A percentile compares a stretch with the other conserved stretches of the same genome.
Conservation (phyloP, 2,329 filamentous ascomycete species). For the Diaporthe amygdali region DNA sequence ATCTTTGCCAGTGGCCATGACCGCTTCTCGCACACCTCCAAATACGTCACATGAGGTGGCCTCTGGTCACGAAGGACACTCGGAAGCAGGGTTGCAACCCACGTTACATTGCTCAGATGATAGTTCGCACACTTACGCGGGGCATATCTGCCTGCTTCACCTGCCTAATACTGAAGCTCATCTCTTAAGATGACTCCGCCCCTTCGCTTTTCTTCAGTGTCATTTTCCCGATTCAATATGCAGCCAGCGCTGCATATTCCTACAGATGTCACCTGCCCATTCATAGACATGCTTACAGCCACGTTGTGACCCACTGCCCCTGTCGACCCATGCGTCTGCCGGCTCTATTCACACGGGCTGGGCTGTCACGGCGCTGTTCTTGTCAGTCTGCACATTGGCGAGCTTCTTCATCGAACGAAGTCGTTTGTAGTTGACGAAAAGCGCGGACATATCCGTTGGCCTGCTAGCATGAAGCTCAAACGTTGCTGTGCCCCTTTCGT, state of each 20-base stretch:
- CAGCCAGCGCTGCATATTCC: neutral
- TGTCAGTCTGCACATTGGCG: neutral
- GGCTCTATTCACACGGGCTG: neutral
- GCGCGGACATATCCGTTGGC: no score
- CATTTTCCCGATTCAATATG: neutral
- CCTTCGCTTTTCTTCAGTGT: neutral
- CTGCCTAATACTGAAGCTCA: neutral
- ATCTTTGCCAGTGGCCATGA: neutral
- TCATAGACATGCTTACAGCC: neutral
- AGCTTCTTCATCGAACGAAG: no score
- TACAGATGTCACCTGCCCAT: neutral
- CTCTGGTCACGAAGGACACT: neutral
- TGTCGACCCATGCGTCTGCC: neutral
- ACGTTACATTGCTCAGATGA: conserved; percentile 1
- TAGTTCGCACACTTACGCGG: neutral
- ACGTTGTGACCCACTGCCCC: neutral
- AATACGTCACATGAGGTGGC: neutral
- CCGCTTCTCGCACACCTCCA: neutral
- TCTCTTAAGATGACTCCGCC: neutral
- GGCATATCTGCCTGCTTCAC: neutral
- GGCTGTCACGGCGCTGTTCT: neutral
- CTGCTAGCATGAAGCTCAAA: neutral
- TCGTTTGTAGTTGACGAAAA: no score
- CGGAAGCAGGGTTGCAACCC: neutral
- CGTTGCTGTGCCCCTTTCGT: neutral